Conservation (phyloP, 2,329 filamentous ascomycete species). For the Aphanoascus verrucosus region DNA sequence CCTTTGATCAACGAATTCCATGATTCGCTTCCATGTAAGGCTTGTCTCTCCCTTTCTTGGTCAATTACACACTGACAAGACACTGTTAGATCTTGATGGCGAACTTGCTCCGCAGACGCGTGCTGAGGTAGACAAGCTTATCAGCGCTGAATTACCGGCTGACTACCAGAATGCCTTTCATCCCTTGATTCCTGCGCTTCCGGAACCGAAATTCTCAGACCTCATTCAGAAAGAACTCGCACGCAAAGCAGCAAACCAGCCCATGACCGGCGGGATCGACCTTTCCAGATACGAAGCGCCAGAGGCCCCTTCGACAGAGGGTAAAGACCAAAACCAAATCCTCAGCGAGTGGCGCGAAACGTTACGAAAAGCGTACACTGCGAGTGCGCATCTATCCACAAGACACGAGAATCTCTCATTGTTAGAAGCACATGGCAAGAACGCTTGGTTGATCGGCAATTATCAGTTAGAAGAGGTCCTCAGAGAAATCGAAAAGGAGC, state of each 20-base stretch:
- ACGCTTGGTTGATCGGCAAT: conserved; percentile 84
- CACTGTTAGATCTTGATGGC: conserved; percentile 62
- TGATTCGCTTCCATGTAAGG: conserved; percentile 70
- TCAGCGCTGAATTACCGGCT: conserved; percentile 53
- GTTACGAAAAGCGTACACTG: conserved; percentile 47
- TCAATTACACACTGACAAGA: conserved; percentile 12
- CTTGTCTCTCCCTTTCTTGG: conserved; percentile 13
- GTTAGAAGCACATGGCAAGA: conserved; percentile 74
- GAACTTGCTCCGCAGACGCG: conserved; percentile 54
- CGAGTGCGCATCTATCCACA: conserved; percentile 47
- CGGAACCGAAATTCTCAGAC: conserved; percentile 50
- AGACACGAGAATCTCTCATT: conserved; percentile 55
- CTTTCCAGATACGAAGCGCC: conserved; percentile 73
- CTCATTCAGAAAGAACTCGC: conserved; percentile 58
- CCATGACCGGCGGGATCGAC: conserved; percentile 56
- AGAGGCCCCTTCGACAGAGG: conserved; percentile 41
- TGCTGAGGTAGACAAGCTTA: conserved; percentile 56
- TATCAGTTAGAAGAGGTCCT: conserved; percentile 65
- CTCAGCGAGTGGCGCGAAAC: conserved; percentile 41
- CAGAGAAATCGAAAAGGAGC: conserved; percentile 58
- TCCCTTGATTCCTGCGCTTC: conserved; percentile 47
- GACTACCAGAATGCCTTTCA: conserved; percentile 43
- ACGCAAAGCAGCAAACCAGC: conserved; percentile 52
- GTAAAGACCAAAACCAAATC: conserved; percentile 23
- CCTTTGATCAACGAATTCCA: conserved; percentile 58